Evolutionary conservation across 192 early-diverging fungal genomes (phyloP).

Genomic region (Helicostylum pulchrum): DNA sequence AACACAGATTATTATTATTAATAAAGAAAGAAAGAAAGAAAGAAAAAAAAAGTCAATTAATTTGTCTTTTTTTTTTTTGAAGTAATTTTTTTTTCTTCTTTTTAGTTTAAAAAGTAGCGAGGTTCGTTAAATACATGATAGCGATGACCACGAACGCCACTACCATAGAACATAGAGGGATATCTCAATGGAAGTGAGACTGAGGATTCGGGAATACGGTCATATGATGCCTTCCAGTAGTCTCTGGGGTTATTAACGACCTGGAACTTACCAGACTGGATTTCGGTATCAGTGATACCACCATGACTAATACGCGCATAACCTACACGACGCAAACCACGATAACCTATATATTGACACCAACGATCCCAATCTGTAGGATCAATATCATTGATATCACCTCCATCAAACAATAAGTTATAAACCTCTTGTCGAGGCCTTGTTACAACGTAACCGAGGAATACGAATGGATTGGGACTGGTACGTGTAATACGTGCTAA

Average conservation of each 20-base stretch:
- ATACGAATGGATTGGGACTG: slow-evolving; percentile 71
- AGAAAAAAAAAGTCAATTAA: too few species aligned
- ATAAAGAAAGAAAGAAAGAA: too few species aligned
- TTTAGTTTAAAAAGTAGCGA: slow-evolving; percentile 49
- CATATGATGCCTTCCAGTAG: slow-evolving; percentile 54
- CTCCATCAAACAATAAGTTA: slow-evolving; percentile 59
- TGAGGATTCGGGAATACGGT: slow-evolving; percentile 51
- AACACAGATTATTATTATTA: too few species aligned
- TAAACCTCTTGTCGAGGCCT: slow-evolving; percentile 63
- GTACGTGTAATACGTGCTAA: slow-evolving; percentile 75
- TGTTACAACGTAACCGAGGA: slow-evolving; percentile 80
- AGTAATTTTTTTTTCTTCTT: too few species aligned
- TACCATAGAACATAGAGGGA: slow-evolving; percentile 64
- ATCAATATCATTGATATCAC: slow-evolving; percentile 74
- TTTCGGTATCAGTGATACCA: slow-evolving; percentile 81
- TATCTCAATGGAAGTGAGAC: slow-evolving; percentile 56
- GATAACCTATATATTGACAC: slow-evolving; percentile 82
- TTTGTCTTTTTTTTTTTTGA: too few species aligned
- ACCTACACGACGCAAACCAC: slow-evolving; percentile 67
- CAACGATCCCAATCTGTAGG: slow-evolving; percentile 73
- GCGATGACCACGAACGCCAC: slow-evolving; percentile 67
- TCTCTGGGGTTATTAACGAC: slow-evolving; percentile 44
- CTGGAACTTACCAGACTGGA: slow-evolving; percentile 74
- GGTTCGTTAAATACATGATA: slow-evolving; percentile 81
- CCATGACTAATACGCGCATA: slow-evolving; percentile 79